These are phyloP conservation scores for Apiospora kogelbergensis DNA, from an alignment of 2,329 filamentous ascomycete genomes.

Conservation along the genomic window DNA sequence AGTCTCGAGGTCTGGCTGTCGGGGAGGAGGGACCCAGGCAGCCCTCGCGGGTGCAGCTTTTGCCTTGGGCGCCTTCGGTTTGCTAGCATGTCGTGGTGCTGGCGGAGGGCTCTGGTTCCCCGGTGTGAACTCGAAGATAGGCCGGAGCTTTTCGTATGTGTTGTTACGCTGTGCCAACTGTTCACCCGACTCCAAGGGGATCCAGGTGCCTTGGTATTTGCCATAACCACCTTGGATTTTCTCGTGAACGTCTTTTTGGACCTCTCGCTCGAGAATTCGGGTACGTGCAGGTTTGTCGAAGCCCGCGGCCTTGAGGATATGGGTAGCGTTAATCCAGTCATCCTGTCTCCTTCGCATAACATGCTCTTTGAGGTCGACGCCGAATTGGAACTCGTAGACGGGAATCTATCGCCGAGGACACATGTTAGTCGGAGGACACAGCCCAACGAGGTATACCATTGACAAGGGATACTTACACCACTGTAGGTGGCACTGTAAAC, in stretches of 20 bases:
- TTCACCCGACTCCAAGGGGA: conserved; percentile 80
- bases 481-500: conserved; percentile 71
- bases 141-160: conserved; percentile 76
- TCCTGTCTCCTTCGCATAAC: conserved; percentile 93
- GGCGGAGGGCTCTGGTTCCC: conserved; percentile 88
- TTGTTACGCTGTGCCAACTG: conserved; percentile 84
- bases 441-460: background rate
- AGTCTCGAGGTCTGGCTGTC: conserved; percentile 55
- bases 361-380: conserved; percentile 75
- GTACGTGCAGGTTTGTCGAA: conserved; percentile 97
- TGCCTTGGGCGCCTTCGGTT: conserved; percentile 71
- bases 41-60: conserved; percentile 61
- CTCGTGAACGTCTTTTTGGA: conserved; percentile 94
- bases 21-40: conserved; percentile 2
- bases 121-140: conserved; percentile 86
- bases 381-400: conserved; percentile 91
- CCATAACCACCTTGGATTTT: conserved; percentile 98
- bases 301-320: conserved; percentile 94
- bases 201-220: conserved; percentile 99
- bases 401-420: conserved; percentile 64
- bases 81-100: conserved; percentile 88
- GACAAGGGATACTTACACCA: conserved; percentile 50
- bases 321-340: conserved; percentile 99
- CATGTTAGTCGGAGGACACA: conserved; percentile 9
- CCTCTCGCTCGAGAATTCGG: conserved; percentile 91